Percentiles rank a stretch among this genome's conserved stretches.
Evolutionary conservation across 352 stramenopile species (phyloP).

Genomic region (Phytopythium montanum): DNA sequence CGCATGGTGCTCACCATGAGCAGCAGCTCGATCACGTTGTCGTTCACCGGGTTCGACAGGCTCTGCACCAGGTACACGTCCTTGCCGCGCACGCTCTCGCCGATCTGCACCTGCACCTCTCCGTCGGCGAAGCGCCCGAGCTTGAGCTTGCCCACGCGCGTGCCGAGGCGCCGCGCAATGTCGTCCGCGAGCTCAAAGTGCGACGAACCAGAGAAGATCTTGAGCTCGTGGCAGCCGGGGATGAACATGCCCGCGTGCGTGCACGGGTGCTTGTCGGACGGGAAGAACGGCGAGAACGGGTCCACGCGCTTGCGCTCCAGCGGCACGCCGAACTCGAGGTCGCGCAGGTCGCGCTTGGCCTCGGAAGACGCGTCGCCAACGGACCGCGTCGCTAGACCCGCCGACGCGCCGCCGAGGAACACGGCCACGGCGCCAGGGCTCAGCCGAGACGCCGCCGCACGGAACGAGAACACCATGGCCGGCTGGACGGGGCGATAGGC

Average conservation of each 20-base stretch:
- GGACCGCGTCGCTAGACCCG: slow-evolving; percentile 40
- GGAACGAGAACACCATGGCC: slow-evolving; percentile 66
- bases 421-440: slow-evolving; percentile 37
- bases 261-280: slow-evolving; percentile 89
- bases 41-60: slow-evolving; percentile 90
- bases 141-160: slow-evolving; percentile 84
- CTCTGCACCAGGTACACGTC: slow-evolving; percentile 95
- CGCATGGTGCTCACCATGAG: slow-evolving; percentile 94
- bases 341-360: slow-evolving; percentile 70
- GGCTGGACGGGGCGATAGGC: neutral
- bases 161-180: slow-evolving; percentile 86
- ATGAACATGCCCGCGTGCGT: slow-evolving; percentile 91
- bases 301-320: slow-evolving; percentile 87
- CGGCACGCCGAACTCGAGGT: slow-evolving; percentile 84
- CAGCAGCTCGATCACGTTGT: slow-evolving; percentile 94
- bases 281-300: slow-evolving; percentile 87
- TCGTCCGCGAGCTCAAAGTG: slow-evolving; percentile 89
- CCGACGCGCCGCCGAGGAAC: slow-evolving; percentile 49
- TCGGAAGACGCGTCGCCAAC: slow-evolving; percentile 30
- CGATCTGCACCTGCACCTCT: slow-evolving; percentile 91
- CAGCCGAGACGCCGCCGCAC: slow-evolving; percentile 24
- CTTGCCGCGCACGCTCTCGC: slow-evolving; percentile 91
- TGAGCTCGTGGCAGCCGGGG: slow-evolving; percentile 90
- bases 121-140: slow-evolving; percentile 90
- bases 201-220: slow-evolving; percentile 91